Percentiles rank a stretch among this genome's conserved stretches.
These are phyloP conservation scores for Striga asiatica DNA, from an alignment of 257 asterid genomes.

Conservation along the genomic window DNA sequence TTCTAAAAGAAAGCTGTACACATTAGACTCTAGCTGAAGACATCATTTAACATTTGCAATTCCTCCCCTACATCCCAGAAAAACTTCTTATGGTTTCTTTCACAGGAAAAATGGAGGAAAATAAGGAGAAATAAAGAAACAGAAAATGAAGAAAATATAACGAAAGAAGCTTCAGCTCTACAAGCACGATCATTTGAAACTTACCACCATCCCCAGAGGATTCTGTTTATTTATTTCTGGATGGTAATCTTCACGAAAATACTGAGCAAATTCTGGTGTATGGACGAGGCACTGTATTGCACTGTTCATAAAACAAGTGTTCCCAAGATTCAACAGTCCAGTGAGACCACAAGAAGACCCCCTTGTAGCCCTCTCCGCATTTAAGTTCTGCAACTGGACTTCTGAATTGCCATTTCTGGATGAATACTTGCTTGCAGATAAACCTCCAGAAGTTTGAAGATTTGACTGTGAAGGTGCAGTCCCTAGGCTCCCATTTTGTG, in stretches of 20 bases:
- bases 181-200: constrained; percentile 28
- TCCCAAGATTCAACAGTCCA: constrained; percentile 94
- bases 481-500: constrained; percentile 45
- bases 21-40: constrained; percentile 13
- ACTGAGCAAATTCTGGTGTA: constrained; percentile 89
- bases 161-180: background rate
- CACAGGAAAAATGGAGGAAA: background rate
- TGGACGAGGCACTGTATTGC: constrained; percentile 98
- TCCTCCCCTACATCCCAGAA: background rate
- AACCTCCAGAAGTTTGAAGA: constrained; percentile 54
- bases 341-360: constrained; percentile 89
- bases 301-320: constrained; percentile 97
- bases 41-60: background rate
- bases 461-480: constrained; percentile 40
- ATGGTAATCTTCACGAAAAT: constrained; percentile 94
- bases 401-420: constrained; percentile 73
- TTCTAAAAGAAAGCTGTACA: background rate
- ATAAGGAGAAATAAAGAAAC: background rate
- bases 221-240: constrained; percentile 91
- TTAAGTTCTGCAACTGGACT: constrained; percentile 38
- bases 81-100: background rate
- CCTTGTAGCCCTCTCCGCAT: constrained; percentile 70
- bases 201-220: constrained; percentile 99
- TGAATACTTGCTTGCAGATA: constrained; percentile 52
- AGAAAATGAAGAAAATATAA: background rate